Evolutionary conservation across 176 grass and related monocot genomes (phyloP), one percentile per base, ranked within the genome.

Genomic region (Alloteropsis semialata): DNA sequence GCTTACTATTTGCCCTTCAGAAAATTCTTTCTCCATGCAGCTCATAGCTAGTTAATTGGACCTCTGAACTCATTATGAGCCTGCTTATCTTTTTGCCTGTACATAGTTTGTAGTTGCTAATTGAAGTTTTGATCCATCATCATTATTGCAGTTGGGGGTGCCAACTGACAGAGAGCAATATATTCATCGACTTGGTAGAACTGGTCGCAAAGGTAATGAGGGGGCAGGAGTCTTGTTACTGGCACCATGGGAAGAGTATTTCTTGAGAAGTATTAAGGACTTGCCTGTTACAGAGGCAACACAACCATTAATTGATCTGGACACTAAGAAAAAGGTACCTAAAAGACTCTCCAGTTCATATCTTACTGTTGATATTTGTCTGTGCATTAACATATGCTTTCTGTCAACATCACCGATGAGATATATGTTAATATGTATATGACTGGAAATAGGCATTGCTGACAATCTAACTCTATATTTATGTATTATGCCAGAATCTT

Each of bases 121-220:
- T 50, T 16, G 14, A 29, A 44, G 13, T 72, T 42, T 51, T 65
- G 49, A 78, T 29, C 68, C 64, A 65, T 80, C 42, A 29, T 57
- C 7, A 58, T 67, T 82, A 33, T 80, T 79, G 53, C 80, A 96
- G 94, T 84, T 96, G 72, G 94, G 94, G n/a, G 94, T 93, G 39
- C 96, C 96, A 54, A 77, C 84, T 66, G 95, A 94, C 66, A 92
- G 95, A 87, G 95, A 97, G 36, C 95, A 94, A 87, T 97, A 97
- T 81, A 97, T 98, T 37, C 96, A 98, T 85, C 88, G 96, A 91
- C 92, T 98, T 89, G 96, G 96, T 84, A 98, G 92, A 90, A 98
- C 91, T 76, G 96, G 96, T n/a, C 88, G 96, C 65, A 91, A 67
- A 94, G 95, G 95, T 69, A 92, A 92, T 11, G 90, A 97, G 78